Percentiles rank a stretch among this genome's conserved stretches.
Evolutionary conservation across 2,329 filamentous ascomycete genomes (phyloP).

Genomic region (Aspergillus calidoustus): DNA sequence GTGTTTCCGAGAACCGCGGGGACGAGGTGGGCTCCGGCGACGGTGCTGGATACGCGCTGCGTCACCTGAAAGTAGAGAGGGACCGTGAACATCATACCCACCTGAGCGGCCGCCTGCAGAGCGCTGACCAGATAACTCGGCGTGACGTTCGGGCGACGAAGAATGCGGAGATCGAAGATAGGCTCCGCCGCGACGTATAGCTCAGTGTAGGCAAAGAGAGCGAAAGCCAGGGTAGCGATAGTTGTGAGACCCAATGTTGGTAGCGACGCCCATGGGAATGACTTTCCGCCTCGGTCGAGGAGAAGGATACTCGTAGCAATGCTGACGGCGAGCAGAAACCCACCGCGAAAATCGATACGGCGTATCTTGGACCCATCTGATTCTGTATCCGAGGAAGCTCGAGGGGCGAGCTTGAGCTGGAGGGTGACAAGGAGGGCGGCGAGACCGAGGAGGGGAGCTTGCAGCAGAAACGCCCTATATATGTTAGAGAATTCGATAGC

Average conservation of each 20-base stretch:
- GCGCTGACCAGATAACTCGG: conserved; percentile 49
- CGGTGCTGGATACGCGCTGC: conserved; percentile 59
- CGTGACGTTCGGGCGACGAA: conserved; percentile 36
- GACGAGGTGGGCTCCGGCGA: conserved; percentile 65
- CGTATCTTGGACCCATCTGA: conserved; percentile 42
- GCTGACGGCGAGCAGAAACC: conserved; percentile 49
- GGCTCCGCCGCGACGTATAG: conserved; percentile 38
- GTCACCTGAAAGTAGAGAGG: conserved; percentile 74
- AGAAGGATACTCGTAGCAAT: conserved; percentile 53
- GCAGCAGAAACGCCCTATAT: conserved; percentile 34
- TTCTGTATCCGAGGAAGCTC: background rate
- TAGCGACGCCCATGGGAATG: conserved; percentile 38
- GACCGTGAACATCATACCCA: conserved; percentile 67
- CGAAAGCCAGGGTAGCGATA: conserved; percentile 20
- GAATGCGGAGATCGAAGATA: conserved; percentile 42
- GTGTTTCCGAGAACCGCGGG: conserved; percentile 72
- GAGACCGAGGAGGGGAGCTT: conserved; percentile 32
- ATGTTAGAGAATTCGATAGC: background rate
- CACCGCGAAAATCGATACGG: conserved; percentile 65
- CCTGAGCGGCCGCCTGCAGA: conserved; percentile 62
- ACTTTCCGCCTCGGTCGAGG: conserved; percentile 55
- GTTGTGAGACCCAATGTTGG: conserved; percentile 24
- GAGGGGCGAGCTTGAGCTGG: conserved; percentile 41
- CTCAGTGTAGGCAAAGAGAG: conserved; percentile 38
- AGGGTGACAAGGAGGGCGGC: conserved; percentile 48